Conservation (phyloP, 768 basidiomycete genomes). For the Pulveroboletus sp. region DNA sequence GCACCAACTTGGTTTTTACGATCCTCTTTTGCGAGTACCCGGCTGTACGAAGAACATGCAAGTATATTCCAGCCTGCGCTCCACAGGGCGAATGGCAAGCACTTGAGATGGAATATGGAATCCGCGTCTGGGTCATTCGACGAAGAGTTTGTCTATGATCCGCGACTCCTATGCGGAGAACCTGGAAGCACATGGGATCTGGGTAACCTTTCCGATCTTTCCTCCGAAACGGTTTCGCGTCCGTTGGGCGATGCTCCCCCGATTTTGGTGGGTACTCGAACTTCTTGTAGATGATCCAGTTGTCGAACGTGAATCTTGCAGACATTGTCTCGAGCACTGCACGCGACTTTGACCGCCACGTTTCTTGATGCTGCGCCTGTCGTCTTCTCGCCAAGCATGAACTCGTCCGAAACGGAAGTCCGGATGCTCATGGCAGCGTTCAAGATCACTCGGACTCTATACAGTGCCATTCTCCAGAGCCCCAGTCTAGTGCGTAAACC, state of each 20-base stretch:
- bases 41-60: constrained; percentile 54
- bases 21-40: constrained; percentile 48
- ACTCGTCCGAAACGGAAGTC: constrained; percentile 54
- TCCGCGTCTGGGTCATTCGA: constrained; percentile 21
- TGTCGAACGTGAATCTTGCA: constrained; percentile 26
- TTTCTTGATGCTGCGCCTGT: constrained; percentile 85
- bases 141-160: constrained; percentile 30
- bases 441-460: constrained; percentile 56
- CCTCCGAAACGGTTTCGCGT: constrained; percentile 14
- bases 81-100: constrained; percentile 12
- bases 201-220: constrained; percentile 28
- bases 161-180: constrained; percentile 12
- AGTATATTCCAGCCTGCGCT: constrained; percentile 34
- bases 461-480: constrained; percentile 49
- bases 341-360: constrained; percentile 73
- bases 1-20: constrained; percentile 62
- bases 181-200: constrained; percentile 30
- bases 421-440: constrained; percentile 54
- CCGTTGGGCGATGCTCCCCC: constrained; percentile 16
- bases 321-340: constrained; percentile 70
- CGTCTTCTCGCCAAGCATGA: constrained; percentile 68
- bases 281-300: constrained; percentile 15
- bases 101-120: constrained; percentile 24
- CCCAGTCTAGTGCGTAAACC: constrained; percentile 32
- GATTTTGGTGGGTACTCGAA: constrained; percentile 21